Conservation (phyloP, 768 basidiomycete species). For the Macrolepiota dolichaula region DNA sequence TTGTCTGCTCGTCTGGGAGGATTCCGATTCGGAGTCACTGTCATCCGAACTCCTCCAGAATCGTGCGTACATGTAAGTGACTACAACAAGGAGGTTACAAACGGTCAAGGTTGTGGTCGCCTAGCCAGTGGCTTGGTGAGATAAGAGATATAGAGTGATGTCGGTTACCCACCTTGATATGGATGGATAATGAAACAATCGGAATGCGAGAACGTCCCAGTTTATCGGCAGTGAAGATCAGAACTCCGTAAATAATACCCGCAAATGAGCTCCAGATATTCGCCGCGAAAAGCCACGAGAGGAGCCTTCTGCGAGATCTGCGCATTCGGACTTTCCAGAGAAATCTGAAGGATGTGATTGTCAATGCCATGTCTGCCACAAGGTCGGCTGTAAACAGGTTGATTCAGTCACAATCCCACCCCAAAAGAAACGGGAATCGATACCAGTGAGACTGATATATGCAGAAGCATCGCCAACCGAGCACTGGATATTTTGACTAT, state of each 20-base stretch:
- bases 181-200: background rate
- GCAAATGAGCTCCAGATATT: conserved; percentile 4
- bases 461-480: background rate
- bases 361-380: background rate
- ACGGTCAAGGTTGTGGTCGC: conserved; percentile 2
- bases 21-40: background rate
- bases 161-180: background rate
- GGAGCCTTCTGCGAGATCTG: background rate
- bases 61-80: conserved; percentile 3
- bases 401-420: background rate
- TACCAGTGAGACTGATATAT: conserved; percentile 5
- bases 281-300: conserved; percentile 2
- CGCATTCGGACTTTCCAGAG: conserved; percentile 7
- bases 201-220: background rate
- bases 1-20: background rate
- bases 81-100: conserved; percentile 4
- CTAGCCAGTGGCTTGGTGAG: background rate
- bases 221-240: background rate
- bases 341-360: conserved; percentile 1
- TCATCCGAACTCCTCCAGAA: background rate
- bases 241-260: conserved; percentile 1
- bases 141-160: background rate
- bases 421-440: background rate
- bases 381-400: background rate
- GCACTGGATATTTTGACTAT: background rate